phyloP scores from a whole-genome alignment of 1,284 basidiomycete species.

The Naganishia sp. region DNA sequence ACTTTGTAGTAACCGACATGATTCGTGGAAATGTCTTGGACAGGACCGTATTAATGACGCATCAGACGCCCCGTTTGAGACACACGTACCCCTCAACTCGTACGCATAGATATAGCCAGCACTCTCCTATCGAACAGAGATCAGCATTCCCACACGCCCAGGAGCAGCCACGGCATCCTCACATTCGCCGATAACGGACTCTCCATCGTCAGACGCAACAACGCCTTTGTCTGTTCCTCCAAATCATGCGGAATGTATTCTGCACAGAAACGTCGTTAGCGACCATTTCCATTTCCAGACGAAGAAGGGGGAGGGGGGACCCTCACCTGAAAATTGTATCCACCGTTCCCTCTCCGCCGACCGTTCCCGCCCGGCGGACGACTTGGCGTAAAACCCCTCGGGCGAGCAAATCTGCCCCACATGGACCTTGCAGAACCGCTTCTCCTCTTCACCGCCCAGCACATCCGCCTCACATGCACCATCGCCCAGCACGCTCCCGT shows the following conservation, averaged over 20 bases:
- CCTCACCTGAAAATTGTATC: slow-evolving; percentile 49
- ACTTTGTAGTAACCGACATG: slow-evolving; percentile 49
- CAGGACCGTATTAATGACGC: not conserved
- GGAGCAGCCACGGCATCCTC: slow-evolving; percentile 15
- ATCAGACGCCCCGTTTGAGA: not conserved
- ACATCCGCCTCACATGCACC: slow-evolving; percentile 1
- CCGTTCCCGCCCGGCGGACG: slow-evolving; percentile 19
- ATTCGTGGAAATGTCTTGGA: slow-evolving; percentile 41
- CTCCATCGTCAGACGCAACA: slow-evolving; percentile 53
- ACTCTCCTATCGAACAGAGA: slow-evolving; percentile 40
- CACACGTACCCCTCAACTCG: slow-evolving; percentile 46
- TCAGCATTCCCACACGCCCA: not conserved
- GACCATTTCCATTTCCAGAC: not conserved
- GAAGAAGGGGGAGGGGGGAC: not conserved
- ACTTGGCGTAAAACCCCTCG: slow-evolving; percentile 49
- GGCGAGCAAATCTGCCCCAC: slow-evolving; percentile 48
- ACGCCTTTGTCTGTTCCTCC: slow-evolving; percentile 50
- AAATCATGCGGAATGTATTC: slow-evolving; percentile 49
- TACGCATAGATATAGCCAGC: slow-evolving; percentile 53
- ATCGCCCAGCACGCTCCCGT: not conserved
- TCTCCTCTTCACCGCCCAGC: slow-evolving; percentile 25
- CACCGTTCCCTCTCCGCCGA: slow-evolving; percentile 36
- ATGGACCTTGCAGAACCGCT: slow-evolving; percentile 53
- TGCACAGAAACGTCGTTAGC: slow-evolving; percentile 12
- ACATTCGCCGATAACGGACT: slow-evolving; percentile 47